A percentile compares a stretch with the other conserved stretches of the same genome.
These are phyloP conservation scores for Solanum pinnatisectum DNA, from an alignment of 257 asterid species.

Conservation along the genomic window DNA sequence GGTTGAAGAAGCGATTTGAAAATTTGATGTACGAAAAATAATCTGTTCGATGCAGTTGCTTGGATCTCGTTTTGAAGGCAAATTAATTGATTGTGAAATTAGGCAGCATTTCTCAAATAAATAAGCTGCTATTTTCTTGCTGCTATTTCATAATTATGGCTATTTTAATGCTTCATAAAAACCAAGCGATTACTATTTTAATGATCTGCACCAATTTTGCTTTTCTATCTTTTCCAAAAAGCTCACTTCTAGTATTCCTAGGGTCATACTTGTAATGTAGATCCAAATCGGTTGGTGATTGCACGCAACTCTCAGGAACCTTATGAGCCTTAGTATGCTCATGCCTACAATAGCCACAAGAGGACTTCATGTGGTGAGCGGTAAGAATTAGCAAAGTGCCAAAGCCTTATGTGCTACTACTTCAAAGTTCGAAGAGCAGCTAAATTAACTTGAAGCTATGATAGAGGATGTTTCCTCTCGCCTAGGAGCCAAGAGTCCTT, in stretches of 20 bases:
- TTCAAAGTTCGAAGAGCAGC: neutral
- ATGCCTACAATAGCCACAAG: neutral
- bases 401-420: neutral
- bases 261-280: neutral
- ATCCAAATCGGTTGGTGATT: neutral
- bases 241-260: neutral
- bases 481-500: neutral
- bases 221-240: neutral
- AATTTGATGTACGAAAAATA: neutral
- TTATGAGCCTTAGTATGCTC: neutral
- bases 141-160: neutral
- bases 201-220: neutral
- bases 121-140: neutral
- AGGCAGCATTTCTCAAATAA: neutral
- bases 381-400: neutral
- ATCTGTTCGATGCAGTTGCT: neutral
- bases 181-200: neutral
- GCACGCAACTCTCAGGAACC: neutral
- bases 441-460: neutral
- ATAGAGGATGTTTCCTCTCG: neutral
- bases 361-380: neutral
- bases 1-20: neutral
- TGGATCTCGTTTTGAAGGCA: neutral
- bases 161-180: neutral
- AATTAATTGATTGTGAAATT: neutral